Evolutionary conservation across 495 filamentous ascomycete species (phyloP).

Genomic region (Cercophora scortea): DNA sequence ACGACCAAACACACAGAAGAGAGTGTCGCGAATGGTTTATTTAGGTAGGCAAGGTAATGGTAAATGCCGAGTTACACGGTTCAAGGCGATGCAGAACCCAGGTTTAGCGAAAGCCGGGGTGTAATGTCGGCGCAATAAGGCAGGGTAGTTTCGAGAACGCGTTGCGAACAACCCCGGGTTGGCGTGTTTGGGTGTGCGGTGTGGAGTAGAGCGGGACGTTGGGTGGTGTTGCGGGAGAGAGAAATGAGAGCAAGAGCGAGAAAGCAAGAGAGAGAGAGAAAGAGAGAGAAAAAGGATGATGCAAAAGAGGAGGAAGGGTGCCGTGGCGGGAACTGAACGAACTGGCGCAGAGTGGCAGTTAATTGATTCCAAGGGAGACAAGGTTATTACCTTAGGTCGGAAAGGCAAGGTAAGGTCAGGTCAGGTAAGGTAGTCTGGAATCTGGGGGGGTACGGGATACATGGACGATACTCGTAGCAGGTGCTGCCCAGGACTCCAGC

Average conservation of each 20-base stretch:
- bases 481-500: not conserved
- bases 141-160: no score
- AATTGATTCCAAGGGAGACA: constrained; percentile 11
- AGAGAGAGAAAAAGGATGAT: not conserved
- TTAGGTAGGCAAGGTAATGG: no score
- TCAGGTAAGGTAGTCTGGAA: not conserved
- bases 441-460: not conserved
- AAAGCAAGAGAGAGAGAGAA: not conserved
- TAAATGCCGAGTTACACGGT: no score
- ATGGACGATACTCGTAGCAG: not conserved
- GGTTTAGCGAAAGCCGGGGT: no score
- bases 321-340: not conserved
- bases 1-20: no score
- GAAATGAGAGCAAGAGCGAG: not conserved
- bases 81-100: no score
- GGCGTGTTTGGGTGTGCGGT: no score
- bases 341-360: constrained; percentile 5
- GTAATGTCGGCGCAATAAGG: no score
- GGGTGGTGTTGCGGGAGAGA: no score
- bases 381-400: constrained; percentile 3
- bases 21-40: no score
- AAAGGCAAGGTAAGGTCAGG: not conserved
- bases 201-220: no score
- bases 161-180: no score
- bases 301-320: not conserved